Evolutionary conservation across 192 early-diverging fungal species (phyloP).

Genomic region (Backusella liffmaniae): DNA sequence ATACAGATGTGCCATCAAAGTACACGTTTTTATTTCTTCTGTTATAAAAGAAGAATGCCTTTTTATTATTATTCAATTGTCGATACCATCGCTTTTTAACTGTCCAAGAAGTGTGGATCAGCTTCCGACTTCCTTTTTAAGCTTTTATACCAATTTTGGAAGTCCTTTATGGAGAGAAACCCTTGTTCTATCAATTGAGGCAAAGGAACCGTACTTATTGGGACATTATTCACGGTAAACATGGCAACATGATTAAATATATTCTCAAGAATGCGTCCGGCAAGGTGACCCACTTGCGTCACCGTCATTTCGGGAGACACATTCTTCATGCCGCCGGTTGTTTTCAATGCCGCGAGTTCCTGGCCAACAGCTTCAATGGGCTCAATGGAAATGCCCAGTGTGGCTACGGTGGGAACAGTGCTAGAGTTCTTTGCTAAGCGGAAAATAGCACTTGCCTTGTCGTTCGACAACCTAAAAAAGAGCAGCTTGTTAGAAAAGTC

Average conservation of each 20-base stretch:
- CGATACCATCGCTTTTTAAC: neutral
- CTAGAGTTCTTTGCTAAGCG: conserved; percentile 40
- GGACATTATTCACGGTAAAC: conserved; percentile 55
- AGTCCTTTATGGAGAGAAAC: conserved; percentile 62
- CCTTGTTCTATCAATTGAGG: conserved; percentile 45
- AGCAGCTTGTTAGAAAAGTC: neutral
- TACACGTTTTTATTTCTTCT: neutral
- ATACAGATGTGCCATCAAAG: neutral
- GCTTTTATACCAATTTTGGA: conserved; percentile 80
- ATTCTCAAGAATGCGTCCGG: conserved; percentile 60
- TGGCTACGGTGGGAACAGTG: conserved; percentile 43
- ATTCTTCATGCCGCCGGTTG: neutral
- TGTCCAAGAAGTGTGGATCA: conserved; percentile 56
- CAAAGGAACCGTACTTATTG: conserved; percentile 49
- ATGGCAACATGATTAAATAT: conserved; percentile 77
- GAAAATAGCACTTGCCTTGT: conserved; percentile 83
- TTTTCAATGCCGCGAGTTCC: conserved; percentile 40
- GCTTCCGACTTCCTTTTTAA: conserved; percentile 71
- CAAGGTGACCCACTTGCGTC: conserved; percentile 52
- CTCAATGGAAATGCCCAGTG: conserved; percentile 93
- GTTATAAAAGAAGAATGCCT: too few relatives aligned
- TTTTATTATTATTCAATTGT: too few relatives aligned
- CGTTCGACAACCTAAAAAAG: conserved; percentile 61
- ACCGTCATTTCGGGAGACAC: conserved; percentile 12
- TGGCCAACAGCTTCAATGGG: conserved; percentile 70